Conservation (phyloP, 305 asterid species). For the Stenogyne calaminthoides region DNA sequence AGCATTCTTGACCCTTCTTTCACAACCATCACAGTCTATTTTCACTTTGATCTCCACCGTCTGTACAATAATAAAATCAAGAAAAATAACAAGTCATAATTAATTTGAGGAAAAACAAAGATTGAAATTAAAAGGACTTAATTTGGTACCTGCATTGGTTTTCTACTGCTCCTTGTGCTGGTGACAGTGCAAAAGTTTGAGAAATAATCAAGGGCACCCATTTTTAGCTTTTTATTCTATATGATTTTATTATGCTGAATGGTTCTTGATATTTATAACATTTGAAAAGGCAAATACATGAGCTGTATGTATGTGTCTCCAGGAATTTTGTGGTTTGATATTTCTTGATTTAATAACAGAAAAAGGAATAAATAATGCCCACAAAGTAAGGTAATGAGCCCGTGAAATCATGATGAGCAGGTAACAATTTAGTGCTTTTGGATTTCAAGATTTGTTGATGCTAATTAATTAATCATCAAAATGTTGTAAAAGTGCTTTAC, state of each 20-base stretch:
- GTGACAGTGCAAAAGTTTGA: constrained; percentile 80
- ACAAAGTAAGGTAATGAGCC: constrained; percentile 46
- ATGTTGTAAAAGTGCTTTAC: constrained; percentile 56
- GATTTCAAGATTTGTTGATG: constrained; percentile 37
- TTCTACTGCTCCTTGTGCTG: constrained; percentile 65
- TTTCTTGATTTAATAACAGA: constrained; percentile 15
- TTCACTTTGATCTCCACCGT: constrained; percentile 89
- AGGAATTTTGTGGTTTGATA: constrained; percentile 13
- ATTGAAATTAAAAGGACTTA: not conserved
- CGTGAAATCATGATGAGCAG: constrained; percentile 61
- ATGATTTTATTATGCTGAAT: constrained; percentile 23
- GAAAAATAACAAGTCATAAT: not conserved
- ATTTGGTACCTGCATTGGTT: constrained; percentile 73
- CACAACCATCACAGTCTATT: constrained; percentile 93
- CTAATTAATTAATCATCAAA: constrained; percentile 37
- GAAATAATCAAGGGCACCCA: constrained; percentile 96
- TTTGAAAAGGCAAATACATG: constrained; percentile 10
- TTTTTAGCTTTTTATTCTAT: constrained; percentile 27
- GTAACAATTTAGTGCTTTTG: constrained; percentile 44
- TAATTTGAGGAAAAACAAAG: not conserved
- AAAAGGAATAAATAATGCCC: constrained; percentile 26
- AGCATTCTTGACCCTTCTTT: constrained; percentile 77
- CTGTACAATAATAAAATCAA: constrained; percentile 36
- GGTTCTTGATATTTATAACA: constrained; percentile 35
- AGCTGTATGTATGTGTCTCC: constrained; percentile 33